phyloP scores from a whole-genome alignment of 225 moss, liverwort and hornwort genomes.

The Polytrichum commune region DNA sequence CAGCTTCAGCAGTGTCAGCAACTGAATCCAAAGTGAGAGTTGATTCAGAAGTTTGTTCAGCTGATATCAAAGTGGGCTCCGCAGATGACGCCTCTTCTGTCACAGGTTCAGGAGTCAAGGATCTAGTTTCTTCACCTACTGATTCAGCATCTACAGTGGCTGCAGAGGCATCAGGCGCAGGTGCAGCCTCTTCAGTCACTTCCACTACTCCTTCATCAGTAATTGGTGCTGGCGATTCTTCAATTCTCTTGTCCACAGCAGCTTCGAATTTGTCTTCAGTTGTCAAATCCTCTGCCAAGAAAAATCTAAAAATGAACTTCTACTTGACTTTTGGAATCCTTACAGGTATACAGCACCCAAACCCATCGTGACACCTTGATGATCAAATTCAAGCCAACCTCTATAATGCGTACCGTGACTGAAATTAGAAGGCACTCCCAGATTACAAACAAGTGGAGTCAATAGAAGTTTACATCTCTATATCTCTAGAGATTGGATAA shows the following conservation, averaged over 20 bases:
- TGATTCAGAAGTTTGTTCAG: slow-evolving; percentile 8
- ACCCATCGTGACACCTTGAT: too few species aligned
- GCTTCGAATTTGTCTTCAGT: slow-evolving; percentile 6
- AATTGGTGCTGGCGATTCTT: slow-evolving; percentile 11
- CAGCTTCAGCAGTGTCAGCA: not conserved
- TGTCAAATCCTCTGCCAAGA: slow-evolving; percentile 11
- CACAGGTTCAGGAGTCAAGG: not conserved
- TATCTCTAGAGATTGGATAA: too few species aligned
- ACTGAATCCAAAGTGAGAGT: slow-evolving; percentile 7
- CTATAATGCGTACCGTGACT: too few species aligned
- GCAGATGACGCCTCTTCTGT: not conserved
- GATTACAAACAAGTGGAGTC: too few species aligned
- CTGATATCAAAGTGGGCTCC: not conserved
- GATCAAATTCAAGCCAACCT: too few species aligned
- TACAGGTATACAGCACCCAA: too few species aligned
- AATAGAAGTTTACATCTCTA: too few species aligned
- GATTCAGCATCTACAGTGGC: slow-evolving; percentile 11
- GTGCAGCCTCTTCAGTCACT: not conserved
- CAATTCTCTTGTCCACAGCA: not conserved
- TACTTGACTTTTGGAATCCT: not conserved
- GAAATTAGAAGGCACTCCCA: too few species aligned
- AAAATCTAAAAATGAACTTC: not conserved
- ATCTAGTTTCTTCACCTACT: not conserved
- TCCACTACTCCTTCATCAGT: not conserved
- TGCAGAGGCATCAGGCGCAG: not conserved